Conservation (phyloP, 2,329 filamentous ascomycete genomes). For the Talaromyces marneffei region DNA sequence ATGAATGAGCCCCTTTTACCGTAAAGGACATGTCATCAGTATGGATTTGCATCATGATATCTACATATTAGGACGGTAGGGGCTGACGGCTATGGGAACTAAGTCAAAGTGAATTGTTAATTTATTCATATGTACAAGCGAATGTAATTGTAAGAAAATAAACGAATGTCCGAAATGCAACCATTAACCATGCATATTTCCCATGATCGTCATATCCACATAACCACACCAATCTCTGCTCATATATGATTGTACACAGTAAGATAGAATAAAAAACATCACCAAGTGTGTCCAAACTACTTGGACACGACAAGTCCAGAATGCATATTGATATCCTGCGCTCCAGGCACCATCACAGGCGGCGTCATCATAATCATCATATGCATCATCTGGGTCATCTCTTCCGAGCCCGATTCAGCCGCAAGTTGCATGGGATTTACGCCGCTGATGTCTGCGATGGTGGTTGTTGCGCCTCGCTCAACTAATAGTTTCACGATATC, state of each 20-base stretch:
- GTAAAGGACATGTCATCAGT: neutral
- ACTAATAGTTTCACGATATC: slow-evolving; percentile 1
- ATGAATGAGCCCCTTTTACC: neutral
- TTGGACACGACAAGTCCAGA: neutral
- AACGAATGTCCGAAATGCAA: slow-evolving; percentile 6
- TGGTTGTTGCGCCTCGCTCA: neutral
- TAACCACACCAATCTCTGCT: neutral
- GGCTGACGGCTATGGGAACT: too few species aligned
- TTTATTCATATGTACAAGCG: neutral
- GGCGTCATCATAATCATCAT: slow-evolving; percentile 7
- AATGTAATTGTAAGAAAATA: neutral
- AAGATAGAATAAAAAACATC: neutral
- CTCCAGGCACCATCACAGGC: slow-evolving; percentile 1
- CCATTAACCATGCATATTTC: slow-evolving; percentile 3
- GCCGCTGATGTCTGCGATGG: slow-evolving; percentile 4
- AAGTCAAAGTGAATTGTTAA: neutral
- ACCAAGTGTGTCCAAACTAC: neutral
- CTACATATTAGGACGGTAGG: neutral
- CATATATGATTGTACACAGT: neutral
- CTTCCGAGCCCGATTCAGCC: neutral
- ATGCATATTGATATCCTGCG: neutral
- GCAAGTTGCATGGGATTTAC: slow-evolving; percentile 4
- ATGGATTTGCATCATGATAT: neutral
- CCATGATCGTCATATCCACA: neutral
- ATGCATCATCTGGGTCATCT: slow-evolving; percentile 9